phyloP scores from a whole-genome alignment of 495 filamentous ascomycete species.

The Jackrogersella minutella region DNA sequence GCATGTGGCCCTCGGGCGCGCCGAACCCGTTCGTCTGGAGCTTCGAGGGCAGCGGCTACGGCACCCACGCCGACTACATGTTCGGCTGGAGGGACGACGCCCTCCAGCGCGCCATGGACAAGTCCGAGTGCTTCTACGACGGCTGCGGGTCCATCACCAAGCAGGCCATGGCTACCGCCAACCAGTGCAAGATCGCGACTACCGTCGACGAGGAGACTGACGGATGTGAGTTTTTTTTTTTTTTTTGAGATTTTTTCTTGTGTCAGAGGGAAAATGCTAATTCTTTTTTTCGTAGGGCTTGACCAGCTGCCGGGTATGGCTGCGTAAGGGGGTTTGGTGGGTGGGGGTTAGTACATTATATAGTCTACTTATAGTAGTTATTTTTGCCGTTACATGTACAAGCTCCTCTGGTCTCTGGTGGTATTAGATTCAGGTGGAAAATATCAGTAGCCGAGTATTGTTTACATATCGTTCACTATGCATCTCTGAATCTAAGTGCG shows the following conservation, averaged over 20 bases:
- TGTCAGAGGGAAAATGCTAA: constrained; percentile 17
- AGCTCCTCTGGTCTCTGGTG: too few relatives aligned
- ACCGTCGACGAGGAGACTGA: constrained; percentile 51
- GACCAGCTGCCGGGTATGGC: constrained; percentile 29
- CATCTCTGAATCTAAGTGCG: too few relatives aligned
- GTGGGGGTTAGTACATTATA: too few relatives aligned
- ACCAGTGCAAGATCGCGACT: constrained; percentile 49
- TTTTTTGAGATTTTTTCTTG: constrained; percentile 19
- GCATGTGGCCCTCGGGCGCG: constrained; percentile 48
- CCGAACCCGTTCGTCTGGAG: constrained; percentile 46
- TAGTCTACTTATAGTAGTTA: too few relatives aligned
- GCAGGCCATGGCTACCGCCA: constrained; percentile 47
- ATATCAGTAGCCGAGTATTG: too few relatives aligned
- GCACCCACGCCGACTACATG: constrained; percentile 54
- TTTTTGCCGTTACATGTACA: too few relatives aligned
- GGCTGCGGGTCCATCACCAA: constrained; percentile 45
- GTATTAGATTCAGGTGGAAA: too few relatives aligned
- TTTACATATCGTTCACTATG: too few relatives aligned
- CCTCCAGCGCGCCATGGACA: constrained; percentile 51
- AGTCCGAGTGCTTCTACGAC: constrained; percentile 44
- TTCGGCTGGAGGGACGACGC: constrained; percentile 55
- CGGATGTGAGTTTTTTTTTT: constrained; percentile 44
- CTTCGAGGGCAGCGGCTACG: constrained; percentile 49
- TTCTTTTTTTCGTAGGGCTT: constrained; percentile 8
- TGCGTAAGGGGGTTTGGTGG: too few relatives aligned